Percentiles rank a stretch among this genome's conserved stretches.
These are phyloP conservation scores for Gossypium thurberi DNA, from an alignment of 345 rosid genomes.

Conservation along the genomic window DNA sequence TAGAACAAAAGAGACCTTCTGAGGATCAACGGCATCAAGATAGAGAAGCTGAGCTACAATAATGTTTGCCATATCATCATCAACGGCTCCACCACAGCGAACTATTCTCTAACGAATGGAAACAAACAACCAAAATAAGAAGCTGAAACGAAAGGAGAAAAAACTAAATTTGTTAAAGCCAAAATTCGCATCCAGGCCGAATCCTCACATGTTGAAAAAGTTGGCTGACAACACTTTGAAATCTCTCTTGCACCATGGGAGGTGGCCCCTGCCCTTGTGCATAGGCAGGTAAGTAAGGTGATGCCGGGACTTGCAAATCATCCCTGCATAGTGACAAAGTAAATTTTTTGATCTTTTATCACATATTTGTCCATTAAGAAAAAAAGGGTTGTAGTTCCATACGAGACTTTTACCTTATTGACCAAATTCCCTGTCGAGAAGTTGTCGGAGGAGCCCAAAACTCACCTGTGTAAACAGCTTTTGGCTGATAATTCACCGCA, in stretches of 20 bases:
- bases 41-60: constrained; percentile 95
- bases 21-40: constrained; percentile 92
- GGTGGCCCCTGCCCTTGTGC: constrained; percentile 88
- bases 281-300: constrained; percentile 63
- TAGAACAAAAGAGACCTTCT: constrained; percentile 46
- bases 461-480: constrained; percentile 48
- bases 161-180: background rate
- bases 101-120: constrained; percentile 62
- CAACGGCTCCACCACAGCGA: constrained; percentile 97
- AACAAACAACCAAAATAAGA: constrained; percentile 18
- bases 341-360: background rate
- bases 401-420: constrained; percentile 55
- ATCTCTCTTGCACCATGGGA: constrained; percentile 84
- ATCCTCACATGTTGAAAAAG: constrained; percentile 69
- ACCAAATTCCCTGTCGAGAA: constrained; percentile 68
- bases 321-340: constrained; percentile 42
- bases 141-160: constrained; percentile 5
- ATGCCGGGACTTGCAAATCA: constrained; percentile 70
- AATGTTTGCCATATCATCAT: constrained; percentile 93
- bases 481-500: constrained; percentile 29
- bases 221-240: constrained; percentile 81
- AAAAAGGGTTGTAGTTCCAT: background rate
- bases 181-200: background rate
- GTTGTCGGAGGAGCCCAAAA: constrained; percentile 37
- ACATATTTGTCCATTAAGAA: background rate